phyloP scores from a whole-genome alignment of 768 basidiomycete genomes.

The Panus rudis region DNA sequence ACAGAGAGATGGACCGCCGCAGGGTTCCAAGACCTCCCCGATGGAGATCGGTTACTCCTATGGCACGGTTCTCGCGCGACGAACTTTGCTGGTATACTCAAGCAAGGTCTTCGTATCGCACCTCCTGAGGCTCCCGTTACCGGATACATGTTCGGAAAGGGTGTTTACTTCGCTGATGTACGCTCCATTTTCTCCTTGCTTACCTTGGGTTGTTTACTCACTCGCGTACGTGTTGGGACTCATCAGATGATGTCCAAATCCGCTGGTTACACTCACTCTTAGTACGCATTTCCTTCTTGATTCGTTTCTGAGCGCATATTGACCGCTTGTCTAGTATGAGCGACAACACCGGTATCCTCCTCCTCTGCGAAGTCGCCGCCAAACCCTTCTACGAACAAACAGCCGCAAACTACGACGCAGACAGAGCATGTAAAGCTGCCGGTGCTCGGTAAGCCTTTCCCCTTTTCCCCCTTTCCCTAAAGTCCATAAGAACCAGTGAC shows the following conservation, averaged over 20 bases:
- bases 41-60: conserved; percentile 48
- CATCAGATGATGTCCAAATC: conserved; percentile 56
- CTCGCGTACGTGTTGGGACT: not conserved
- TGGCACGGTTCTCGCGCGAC: conserved; percentile 62
- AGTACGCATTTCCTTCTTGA: conserved; percentile 21
- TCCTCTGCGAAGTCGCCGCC: conserved; percentile 55
- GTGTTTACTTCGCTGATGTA: conserved; percentile 59
- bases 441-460: conserved; percentile 28
- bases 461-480: conserved; percentile 5
- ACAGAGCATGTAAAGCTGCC: conserved; percentile 35
- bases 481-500: too few relatives aligned
- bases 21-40: conserved; percentile 34
- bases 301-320: not conserved
- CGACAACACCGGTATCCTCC: conserved; percentile 43
- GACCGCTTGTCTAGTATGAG: conserved; percentile 34
- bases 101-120: conserved; percentile 57
- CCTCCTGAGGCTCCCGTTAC: conserved; percentile 40
- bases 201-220: not conserved
- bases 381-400: conserved; percentile 46
- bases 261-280: not conserved
- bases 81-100: conserved; percentile 58
- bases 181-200: conserved; percentile 10
- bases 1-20: conserved; percentile 36
- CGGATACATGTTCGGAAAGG: conserved; percentile 64
- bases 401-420: conserved; percentile 44